These are phyloP conservation scores for Talaromyces sp. DNA, from an alignment of 2,329 filamentous ascomycete genomes.

Conservation along the genomic window DNA sequence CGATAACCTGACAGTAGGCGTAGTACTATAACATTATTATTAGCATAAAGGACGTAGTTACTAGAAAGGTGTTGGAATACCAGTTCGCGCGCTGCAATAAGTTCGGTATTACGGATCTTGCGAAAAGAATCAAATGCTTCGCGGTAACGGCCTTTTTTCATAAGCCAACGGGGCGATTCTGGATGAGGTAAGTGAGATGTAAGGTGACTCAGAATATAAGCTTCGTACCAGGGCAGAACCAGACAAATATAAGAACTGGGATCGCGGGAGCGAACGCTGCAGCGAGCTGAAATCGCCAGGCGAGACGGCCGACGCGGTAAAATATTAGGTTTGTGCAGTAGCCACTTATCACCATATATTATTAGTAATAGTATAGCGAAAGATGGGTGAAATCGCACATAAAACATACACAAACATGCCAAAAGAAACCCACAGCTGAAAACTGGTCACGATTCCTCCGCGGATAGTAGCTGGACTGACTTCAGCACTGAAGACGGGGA, in stretches of 20 bases:
- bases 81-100: slow-evolving; percentile 59
- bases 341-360: neutral
- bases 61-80: neutral
- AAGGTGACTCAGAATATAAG: neutral
- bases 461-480: neutral
- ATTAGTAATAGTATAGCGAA: slow-evolving; percentile 54
- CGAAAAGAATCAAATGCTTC: slow-evolving; percentile 58
- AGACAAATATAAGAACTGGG: slow-evolving; percentile 54
- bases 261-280: slow-evolving; percentile 62
- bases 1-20: slow-evolving; percentile 48
- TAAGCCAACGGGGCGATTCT: slow-evolving; percentile 61
- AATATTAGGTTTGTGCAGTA: slow-evolving; percentile 44
- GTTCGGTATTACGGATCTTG: slow-evolving; percentile 51
- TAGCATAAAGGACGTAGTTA: neutral
- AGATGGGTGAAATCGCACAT: slow-evolving; percentile 55
- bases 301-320: slow-evolving; percentile 52
- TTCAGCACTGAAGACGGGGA: slow-evolving; percentile 2
- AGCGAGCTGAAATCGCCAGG: slow-evolving; percentile 60
- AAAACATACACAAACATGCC: neutral
- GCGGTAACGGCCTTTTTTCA: slow-evolving; percentile 59
- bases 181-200: slow-evolving; percentile 28
- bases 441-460: slow-evolving; percentile 37
- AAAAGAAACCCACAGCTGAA: slow-evolving; percentile 45
- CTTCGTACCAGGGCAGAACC: slow-evolving; percentile 40
- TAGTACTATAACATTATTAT: slow-evolving; percentile 41